A percentile compares a stretch with the other conserved stretches of the same genome.
Evolutionary conservation across 78 protist genomes (phyloP).

Genomic region (Guillardia theta): DNA sequence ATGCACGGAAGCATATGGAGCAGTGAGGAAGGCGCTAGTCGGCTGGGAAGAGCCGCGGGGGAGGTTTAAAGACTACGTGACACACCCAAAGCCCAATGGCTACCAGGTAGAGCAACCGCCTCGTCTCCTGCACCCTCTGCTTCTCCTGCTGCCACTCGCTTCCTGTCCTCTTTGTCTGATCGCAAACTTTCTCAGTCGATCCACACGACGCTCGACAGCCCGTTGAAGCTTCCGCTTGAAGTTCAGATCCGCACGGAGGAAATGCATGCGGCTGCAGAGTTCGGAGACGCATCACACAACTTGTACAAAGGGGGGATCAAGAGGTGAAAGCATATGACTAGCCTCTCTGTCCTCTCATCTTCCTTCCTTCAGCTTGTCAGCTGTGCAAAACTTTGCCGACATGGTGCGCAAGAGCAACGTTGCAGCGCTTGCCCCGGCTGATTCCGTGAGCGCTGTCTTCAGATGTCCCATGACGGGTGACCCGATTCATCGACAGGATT

Average conservation of each 20-base stretch:
- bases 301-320: constrained; percentile 23
- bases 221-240: not conserved
- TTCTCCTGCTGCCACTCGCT: not conserved
- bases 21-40: not conserved
- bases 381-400: too few species aligned
- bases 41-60: not conserved
- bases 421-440: too few species aligned
- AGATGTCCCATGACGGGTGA: too few species aligned
- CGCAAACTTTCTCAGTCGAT: not conserved
- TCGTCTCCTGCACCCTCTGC: not conserved
- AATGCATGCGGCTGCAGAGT: constrained; percentile 5
- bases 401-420: too few species aligned
- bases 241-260: not conserved
- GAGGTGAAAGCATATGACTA: too few species aligned
- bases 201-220: not conserved
- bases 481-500: too few species aligned
- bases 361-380: too few species aligned
- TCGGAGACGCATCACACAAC: constrained; percentile 25
- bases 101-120: not conserved
- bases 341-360: too few species aligned
- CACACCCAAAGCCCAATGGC: not conserved
- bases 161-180: not conserved
- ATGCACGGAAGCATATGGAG: not conserved
- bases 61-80: not conserved
- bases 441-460: too few species aligned